phyloP scores from a whole-genome alignment of 495 filamentous ascomycete species.

The Daldinia concentrica region DNA sequence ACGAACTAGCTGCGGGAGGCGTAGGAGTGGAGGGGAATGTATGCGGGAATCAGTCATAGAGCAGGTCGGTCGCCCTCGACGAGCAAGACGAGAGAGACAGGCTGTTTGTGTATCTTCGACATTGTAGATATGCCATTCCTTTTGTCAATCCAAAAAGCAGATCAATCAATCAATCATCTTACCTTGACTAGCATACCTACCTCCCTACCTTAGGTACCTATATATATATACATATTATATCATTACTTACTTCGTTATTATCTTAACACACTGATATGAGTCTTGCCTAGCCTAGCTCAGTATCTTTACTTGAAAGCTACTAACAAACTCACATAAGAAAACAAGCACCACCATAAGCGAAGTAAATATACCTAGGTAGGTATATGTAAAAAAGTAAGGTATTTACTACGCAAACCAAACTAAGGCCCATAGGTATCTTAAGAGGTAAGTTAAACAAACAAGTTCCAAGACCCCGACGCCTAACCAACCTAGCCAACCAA shows the following conservation, averaged over 20 bases:
- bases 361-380: too few species aligned
- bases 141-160: constrained; percentile 29
- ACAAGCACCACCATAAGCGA: neutral
- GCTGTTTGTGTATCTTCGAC: neutral
- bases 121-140: constrained; percentile 38
- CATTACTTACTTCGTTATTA: neutral
- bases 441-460: neutral
- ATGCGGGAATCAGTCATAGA: constrained; percentile 13
- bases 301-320: neutral
- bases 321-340: neutral
- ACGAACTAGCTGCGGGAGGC: neutral
- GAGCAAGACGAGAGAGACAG: constrained; percentile 14
- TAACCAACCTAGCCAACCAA: neutral
- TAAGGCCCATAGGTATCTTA: constrained; percentile 2
- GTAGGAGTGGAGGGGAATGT: neutral
- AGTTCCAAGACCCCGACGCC: neutral
- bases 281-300: too few species aligned
- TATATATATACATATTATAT: neutral
- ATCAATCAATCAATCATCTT: constrained; percentile 20
- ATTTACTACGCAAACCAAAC: constrained; percentile 9
- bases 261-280: too few species aligned
- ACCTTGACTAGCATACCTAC: neutral
- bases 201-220: too few species aligned
- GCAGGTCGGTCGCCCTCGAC: constrained; percentile 15
- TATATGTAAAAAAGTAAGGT: neutral